A percentile compares a stretch with the other conserved stretches of the same genome.
Evolutionary conservation across 352 stramenopile genomes (phyloP).

Genomic region (Blastocystis sp.): DNA sequence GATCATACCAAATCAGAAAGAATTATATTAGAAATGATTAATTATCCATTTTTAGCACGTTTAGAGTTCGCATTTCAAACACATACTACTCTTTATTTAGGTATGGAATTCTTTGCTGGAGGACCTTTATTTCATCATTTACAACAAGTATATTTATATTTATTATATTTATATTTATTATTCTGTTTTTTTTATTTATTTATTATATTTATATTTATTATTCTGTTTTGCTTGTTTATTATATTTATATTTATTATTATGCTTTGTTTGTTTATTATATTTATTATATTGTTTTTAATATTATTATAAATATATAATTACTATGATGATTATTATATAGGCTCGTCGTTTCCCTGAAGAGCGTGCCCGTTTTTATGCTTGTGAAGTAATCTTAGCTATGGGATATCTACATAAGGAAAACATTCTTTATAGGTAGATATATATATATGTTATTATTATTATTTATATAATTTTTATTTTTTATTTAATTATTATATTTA

Average conservation of each 20-base stretch:
- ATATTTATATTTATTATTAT: too few relatives aligned
- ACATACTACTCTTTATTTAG: slow-evolving; percentile 83
- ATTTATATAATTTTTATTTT: too few relatives aligned
- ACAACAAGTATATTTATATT: slow-evolving; percentile 62
- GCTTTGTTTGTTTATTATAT: too few relatives aligned
- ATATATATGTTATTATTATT: slow-evolving; percentile 43
- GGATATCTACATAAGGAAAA: slow-evolving; percentile 71
- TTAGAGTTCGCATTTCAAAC: slow-evolving; percentile 90
- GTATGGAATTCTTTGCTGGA: slow-evolving; percentile 87
- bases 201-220: too few relatives aligned
- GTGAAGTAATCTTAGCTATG: slow-evolving; percentile 72
- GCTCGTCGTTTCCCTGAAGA: slow-evolving; percentile 68
- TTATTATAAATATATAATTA: too few relatives aligned
- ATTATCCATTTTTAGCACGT: slow-evolving; percentile 87
- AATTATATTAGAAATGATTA: slow-evolving; percentile 72
- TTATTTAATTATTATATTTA: too few relatives aligned
- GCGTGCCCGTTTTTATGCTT: slow-evolving; percentile 71
- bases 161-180: too few relatives aligned
- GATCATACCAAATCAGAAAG: slow-evolving; percentile 84
- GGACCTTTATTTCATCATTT: slow-evolving; percentile 87
- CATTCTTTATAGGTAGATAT: slow-evolving; percentile 73
- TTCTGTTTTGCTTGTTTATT: too few relatives aligned
- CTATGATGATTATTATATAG: not conserved
- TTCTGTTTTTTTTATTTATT: too few relatives aligned
- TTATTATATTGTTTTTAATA: too few relatives aligned